phyloP scores from a whole-genome alignment of 2,329 filamentous ascomycete species.

The Pseudopyricularia javanii region DNA sequence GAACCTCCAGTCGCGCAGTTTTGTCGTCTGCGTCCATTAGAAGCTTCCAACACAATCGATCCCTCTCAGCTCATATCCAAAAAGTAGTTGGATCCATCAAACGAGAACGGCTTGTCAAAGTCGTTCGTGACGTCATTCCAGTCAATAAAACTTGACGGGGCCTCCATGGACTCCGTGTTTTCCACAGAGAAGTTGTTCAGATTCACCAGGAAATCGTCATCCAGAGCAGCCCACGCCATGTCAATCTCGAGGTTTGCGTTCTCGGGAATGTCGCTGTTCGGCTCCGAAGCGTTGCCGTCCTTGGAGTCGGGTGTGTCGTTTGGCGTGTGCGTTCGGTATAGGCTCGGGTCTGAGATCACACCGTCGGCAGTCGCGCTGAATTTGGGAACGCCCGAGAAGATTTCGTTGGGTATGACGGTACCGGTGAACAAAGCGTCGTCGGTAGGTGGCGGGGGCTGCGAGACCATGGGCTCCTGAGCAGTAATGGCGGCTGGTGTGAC shows the following conservation, averaged over 20 bases:
- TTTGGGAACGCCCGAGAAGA: slow-evolving; percentile 26
- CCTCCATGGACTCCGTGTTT: slow-evolving; percentile 7
- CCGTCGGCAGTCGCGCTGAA: slow-evolving; percentile 30
- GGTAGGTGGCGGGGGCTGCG: slow-evolving; percentile 1
- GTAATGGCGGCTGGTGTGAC: neutral
- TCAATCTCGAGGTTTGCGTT: slow-evolving; percentile 39
- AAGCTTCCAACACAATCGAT: neutral
- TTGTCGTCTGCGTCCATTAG: neutral
- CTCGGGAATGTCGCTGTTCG: slow-evolving; percentile 50
- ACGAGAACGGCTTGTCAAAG: slow-evolving; percentile 38
- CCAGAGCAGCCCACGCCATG: slow-evolving; percentile 36
- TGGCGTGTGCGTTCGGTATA: slow-evolving; percentile 43
- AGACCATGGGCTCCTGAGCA: neutral
- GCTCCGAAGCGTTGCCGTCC: slow-evolving; percentile 45
- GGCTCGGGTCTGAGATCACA: slow-evolving; percentile 37
- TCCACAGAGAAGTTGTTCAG: slow-evolving; percentile 24
- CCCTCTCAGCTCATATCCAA: slow-evolving; percentile 15
- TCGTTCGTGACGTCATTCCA: slow-evolving; percentile 40
- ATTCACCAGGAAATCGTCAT: slow-evolving; percentile 29
- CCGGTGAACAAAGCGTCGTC: slow-evolving; percentile 20
- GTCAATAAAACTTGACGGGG: slow-evolving; percentile 6
- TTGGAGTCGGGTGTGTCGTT: slow-evolving; percentile 56
- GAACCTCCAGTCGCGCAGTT: neutral
- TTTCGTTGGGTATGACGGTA: slow-evolving; percentile 40
- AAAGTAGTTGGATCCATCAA: slow-evolving; percentile 34